Conservation (phyloP, 176 grass and related monocot genomes). For the Lolium perenne region DNA sequence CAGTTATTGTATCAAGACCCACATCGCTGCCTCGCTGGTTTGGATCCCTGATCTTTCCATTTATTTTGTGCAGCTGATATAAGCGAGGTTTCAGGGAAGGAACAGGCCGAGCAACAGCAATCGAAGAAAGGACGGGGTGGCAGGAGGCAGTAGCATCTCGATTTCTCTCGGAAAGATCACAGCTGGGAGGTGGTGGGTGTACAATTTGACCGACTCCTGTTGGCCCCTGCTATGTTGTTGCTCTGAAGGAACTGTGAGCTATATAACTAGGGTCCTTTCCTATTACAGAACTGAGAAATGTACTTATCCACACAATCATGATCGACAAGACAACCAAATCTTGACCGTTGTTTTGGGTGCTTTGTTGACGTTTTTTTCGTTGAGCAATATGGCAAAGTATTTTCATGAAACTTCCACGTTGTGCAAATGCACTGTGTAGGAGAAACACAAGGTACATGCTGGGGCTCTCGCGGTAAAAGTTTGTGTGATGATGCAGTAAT, state of each 20-base stretch:
- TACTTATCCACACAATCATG: neutral
- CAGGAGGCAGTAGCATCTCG: constrained; percentile 66
- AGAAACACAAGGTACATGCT: neutral
- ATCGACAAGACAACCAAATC: neutral
- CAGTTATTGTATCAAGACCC: neutral
- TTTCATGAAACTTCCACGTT: neutral
- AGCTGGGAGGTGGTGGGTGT: constrained; percentile 17
- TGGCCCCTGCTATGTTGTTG: constrained; percentile 7
- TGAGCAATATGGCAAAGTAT: neutral
- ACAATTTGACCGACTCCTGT: constrained; percentile 33
- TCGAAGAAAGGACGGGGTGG: constrained; percentile 83
- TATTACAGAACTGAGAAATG: constrained; percentile 6
- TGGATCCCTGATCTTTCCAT: neutral
- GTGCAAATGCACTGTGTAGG: neutral
- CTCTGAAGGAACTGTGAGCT: constrained; percentile 24
- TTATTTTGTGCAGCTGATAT: constrained; percentile 67
- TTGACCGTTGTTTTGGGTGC: neutral
- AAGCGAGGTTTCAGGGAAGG: constrained; percentile 85
- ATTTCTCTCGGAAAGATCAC: neutral
- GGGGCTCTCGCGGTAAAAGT: neutral
- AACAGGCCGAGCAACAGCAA: constrained; percentile 81
- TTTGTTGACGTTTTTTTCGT: neutral
- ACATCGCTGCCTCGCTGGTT: neutral
- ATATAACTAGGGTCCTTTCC: constrained; percentile 26
- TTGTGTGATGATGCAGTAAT: neutral